Conservation (phyloP, 306 rosid species). For the Vachellia collinsii region DNA sequence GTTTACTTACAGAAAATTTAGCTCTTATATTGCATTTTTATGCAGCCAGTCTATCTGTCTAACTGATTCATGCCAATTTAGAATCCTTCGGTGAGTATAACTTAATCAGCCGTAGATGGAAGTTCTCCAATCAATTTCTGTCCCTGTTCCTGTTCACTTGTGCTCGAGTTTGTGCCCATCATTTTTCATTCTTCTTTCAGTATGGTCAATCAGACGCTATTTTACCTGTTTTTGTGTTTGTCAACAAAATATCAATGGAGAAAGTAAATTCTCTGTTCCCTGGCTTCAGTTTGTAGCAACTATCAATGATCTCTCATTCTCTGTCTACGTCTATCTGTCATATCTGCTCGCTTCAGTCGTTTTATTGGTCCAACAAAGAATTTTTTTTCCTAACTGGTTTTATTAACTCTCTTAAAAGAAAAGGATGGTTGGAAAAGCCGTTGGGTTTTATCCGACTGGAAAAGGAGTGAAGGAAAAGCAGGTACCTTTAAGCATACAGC, state of each 20-base stretch:
- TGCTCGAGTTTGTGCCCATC: background rate
- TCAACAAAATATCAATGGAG: background rate
- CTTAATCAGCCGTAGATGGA: background rate
- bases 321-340: background rate
- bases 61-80: background rate
- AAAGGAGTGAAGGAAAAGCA: slow-evolving; percentile 81
- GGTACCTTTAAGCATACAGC: slow-evolving; percentile 77
- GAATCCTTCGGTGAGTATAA: background rate
- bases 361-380: background rate
- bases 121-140: background rate
- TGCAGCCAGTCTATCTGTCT: background rate
- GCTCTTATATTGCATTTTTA: background rate
- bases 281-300: slow-evolving; percentile 3
- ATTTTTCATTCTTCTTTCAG: background rate
- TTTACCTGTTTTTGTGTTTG: background rate
- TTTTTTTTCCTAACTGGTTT: slow-evolving; percentile 10
- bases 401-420: slow-evolving; percentile 19
- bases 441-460: slow-evolving; percentile 84
- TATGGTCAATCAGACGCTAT: background rate
- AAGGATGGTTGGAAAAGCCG: slow-evolving; percentile 81
- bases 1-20: background rate
- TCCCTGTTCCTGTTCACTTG: background rate
- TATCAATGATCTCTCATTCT: background rate
- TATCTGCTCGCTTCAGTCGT: slow-evolving; percentile 3
- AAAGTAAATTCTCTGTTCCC: background rate